phyloP scores from a whole-genome alignment of 768 basidiomycete genomes.

The Sutorius australiensis region DNA sequence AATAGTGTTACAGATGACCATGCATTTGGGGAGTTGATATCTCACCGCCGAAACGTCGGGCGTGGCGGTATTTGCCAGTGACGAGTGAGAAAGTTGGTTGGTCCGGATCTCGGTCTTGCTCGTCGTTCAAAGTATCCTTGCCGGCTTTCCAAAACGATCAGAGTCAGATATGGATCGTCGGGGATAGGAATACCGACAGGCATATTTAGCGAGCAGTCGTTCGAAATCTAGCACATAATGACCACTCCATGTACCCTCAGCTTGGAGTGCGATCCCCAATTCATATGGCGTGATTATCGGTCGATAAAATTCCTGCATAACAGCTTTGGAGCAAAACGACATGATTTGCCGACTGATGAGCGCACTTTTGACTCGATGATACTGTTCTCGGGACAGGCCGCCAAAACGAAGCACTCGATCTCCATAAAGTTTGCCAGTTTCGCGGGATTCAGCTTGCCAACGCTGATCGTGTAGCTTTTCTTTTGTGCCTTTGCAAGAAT shows the following conservation, averaged over 20 bases:
- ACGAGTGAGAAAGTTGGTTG: conserved; percentile 80
- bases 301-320: conserved; percentile 73
- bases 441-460: conserved; percentile 91
- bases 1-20: conserved; percentile 1
- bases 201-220: conserved; percentile 44
- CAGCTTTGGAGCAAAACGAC: background rate
- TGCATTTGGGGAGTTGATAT: background rate
- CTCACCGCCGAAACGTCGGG: conserved; percentile 59
- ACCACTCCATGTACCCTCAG: conserved; percentile 69
- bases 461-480: conserved; percentile 92
- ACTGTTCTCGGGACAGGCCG: conserved; percentile 93
- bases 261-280: conserved; percentile 72
- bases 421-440: conserved; percentile 96
- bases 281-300: conserved; percentile 96
- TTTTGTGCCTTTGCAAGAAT: conserved; percentile 65
- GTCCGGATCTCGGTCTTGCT: conserved; percentile 54
- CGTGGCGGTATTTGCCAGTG: conserved; percentile 81
- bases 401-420: conserved; percentile 92
- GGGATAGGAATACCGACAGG: conserved; percentile 12
- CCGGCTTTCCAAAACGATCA: conserved; percentile 5
- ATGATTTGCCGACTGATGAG: background rate
- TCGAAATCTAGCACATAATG: conserved; percentile 78
- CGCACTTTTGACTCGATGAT: conserved; percentile 67
- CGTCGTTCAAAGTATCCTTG: conserved; percentile 15
- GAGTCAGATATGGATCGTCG: background rate